A percentile compares a stretch with the other conserved stretches of the same genome.
These are phyloP conservation scores for Yamadazyma dushanensis DNA, from an alignment of 1,139 yeast species.

Conservation along the genomic window DNA sequence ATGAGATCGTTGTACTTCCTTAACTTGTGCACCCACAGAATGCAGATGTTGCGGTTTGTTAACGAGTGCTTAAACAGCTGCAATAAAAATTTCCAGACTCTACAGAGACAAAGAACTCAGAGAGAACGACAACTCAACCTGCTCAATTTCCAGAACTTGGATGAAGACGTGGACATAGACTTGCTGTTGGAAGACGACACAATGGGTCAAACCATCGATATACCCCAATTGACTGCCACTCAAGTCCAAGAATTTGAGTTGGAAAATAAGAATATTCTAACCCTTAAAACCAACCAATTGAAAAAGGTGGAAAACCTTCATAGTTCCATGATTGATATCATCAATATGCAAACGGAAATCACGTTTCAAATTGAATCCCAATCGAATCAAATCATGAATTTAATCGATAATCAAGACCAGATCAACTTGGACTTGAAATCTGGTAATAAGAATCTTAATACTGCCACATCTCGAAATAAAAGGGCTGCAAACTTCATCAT, in stretches of 20 bases:
- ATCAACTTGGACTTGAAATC: constrained; percentile 65
- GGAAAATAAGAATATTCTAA: constrained; percentile 71
- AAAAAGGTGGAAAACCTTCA: constrained; percentile 72
- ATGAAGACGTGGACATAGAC: constrained; percentile 26
- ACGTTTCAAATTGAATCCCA: constrained; percentile 75
- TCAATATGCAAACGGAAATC: constrained; percentile 75
- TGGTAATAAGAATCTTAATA: constrained; percentile 73
- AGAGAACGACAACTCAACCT: constrained; percentile 43
- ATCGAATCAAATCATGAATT: constrained; percentile 65
- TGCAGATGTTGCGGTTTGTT: constrained; percentile 40
- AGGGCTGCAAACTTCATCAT: constrained; percentile 69
- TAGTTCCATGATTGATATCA: constrained; percentile 74
- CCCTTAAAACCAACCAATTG: constrained; percentile 63
- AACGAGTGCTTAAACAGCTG: constrained; percentile 34
- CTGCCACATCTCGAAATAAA: constrained; percentile 72
- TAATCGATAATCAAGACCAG: constrained; percentile 71
- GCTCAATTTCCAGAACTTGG: constrained; percentile 44
- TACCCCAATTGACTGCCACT: constrained; percentile 44
- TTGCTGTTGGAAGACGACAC: constrained; percentile 6
- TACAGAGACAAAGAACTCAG: constrained; percentile 42
- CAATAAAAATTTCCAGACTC: constrained; percentile 35
- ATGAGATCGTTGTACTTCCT: constrained; percentile 27
- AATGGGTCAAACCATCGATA: too few species aligned
- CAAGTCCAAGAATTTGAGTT: constrained; percentile 67
- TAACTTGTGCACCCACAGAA: constrained; percentile 32